Evolutionary conservation across 2,329 filamentous ascomycete species (phyloP).

Genomic region (Malbranchea zuffiana): DNA sequence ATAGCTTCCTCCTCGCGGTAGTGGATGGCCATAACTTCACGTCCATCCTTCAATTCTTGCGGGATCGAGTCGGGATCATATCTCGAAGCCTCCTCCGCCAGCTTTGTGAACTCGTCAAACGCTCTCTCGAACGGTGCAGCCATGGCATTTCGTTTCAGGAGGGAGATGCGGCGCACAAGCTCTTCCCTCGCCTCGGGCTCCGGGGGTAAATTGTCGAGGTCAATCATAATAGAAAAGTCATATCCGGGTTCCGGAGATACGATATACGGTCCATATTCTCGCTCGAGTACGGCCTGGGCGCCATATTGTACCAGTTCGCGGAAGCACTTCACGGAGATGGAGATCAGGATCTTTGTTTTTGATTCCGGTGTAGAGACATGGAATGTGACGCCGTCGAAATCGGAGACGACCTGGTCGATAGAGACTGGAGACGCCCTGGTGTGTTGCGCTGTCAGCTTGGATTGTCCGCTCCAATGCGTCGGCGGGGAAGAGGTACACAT

Average conservation of each 20-base stretch:
- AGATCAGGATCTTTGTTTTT: conserved; percentile 90
- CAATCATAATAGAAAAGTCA: conserved; percentile 87
- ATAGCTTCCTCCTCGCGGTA: conserved; percentile 99
- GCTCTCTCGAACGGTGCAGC: conserved; percentile 96
- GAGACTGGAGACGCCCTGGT: conserved; percentile 67
- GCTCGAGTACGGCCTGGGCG: conserved; percentile 77
- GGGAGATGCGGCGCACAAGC: conserved; percentile 71
- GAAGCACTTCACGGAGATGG: conserved; percentile 90
- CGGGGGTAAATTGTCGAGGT: conserved; percentile 74
- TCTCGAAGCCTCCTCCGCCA: conserved; percentile 79
- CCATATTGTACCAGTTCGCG: conserved; percentile 86
- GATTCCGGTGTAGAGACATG: conserved; percentile 92
- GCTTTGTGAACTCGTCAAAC: conserved; percentile 78
- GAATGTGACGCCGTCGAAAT: conserved; percentile 98
- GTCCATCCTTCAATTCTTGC: conserved; percentile 78
- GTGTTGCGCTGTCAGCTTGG: conserved; percentile 25
- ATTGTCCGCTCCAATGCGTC: conserved; percentile 18
- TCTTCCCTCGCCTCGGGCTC: conserved; percentile 79
- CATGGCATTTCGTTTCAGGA: conserved; percentile 98
- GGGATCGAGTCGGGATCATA: conserved; percentile 92
- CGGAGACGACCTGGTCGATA: conserved; percentile 96
- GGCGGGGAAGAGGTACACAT: conserved; percentile 21
- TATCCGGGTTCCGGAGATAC: conserved; percentile 79
- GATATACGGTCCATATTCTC: conserved; percentile 91
- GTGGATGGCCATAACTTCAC: conserved; percentile 89